Evolutionary conservation across 257 asterid species (phyloP).

Genomic region (Solanum chiquidenum): DNA sequence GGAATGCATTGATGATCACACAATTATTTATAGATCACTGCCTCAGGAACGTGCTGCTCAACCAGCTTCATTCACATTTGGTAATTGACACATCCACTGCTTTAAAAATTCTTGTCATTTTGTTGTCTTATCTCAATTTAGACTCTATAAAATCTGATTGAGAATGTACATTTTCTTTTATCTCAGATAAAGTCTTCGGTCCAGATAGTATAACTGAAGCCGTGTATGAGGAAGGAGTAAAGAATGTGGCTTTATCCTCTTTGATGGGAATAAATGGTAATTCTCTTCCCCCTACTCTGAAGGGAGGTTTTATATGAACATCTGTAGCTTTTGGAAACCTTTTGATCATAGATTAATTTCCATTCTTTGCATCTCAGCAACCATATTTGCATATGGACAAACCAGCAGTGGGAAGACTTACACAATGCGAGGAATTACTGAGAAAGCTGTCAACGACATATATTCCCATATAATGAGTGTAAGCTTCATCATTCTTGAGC

Average conservation of each 20-base stretch:
- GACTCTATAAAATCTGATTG: neutral
- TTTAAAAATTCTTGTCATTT: neutral
- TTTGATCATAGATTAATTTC: neutral
- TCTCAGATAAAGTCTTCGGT: slow-evolving; percentile 81
- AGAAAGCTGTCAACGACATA: slow-evolving; percentile 86
- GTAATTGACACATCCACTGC: slow-evolving; percentile 20
- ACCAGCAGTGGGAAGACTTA: slow-evolving; percentile 97
- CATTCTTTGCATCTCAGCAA: slow-evolving; percentile 48
- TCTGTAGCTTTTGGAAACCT: neutral
- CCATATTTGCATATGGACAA: slow-evolving; percentile 95
- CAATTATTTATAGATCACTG: slow-evolving; percentile 47
- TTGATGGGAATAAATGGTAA: slow-evolving; percentile 93
- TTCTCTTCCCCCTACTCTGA: neutral
- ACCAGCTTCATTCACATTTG: slow-evolving; percentile 58
- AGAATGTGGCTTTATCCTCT: slow-evolving; percentile 87
- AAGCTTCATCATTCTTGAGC: slow-evolving; percentile 18
- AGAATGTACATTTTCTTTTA: neutral
- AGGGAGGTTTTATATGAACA: neutral
- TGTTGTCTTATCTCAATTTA: neutral
- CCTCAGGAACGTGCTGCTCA: slow-evolving; percentile 51
- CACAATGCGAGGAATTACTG: slow-evolving; percentile 90
- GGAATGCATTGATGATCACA: slow-evolving; percentile 80
- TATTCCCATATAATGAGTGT: slow-evolving; percentile 78
- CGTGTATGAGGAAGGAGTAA: slow-evolving; percentile 88
- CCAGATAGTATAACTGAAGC: slow-evolving; percentile 59